Percentiles rank a stretch among this genome's conserved stretches.
Conservation (phyloP, 345 rosid species). For the Limnanthes douglasii region DNA sequence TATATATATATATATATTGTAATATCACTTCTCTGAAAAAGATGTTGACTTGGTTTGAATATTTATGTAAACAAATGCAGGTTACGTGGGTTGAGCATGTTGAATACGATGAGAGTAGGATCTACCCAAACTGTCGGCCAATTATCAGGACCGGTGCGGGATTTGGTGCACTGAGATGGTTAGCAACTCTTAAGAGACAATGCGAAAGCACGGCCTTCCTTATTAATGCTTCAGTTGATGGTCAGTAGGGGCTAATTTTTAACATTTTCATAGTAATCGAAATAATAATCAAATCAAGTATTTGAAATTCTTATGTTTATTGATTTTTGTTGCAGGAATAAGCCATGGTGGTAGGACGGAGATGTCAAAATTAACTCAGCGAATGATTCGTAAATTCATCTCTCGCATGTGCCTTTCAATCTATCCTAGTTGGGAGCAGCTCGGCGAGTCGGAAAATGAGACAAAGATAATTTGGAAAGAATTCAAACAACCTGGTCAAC, state of each 20-base stretch:
- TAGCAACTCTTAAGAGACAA: conserved; percentile 34
- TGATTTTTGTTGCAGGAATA: conserved; percentile 7
- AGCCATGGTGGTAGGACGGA: conserved; percentile 37
- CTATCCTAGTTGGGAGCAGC: conserved; percentile 32
- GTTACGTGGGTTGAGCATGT: conserved; percentile 62
- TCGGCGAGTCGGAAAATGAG: conserved; percentile 30
- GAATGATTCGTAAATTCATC: conserved; percentile 42
- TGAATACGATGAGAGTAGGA: conserved; percentile 29
- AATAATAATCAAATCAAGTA: not conserved
- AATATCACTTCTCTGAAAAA: too few relatives aligned
- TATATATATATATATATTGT: too few relatives aligned
- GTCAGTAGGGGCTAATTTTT: too few relatives aligned
- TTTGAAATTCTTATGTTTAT: too few relatives aligned
- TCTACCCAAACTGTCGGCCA: conserved; percentile 27
- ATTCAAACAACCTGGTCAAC: conserved; percentile 25
- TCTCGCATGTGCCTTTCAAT: conserved; percentile 37
- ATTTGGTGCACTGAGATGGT: conserved; percentile 55
- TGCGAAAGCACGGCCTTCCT: conserved; percentile 24
- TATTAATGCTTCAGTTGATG: too few relatives aligned
- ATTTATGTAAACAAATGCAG: conserved; percentile 28
- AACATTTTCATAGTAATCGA: too few relatives aligned
- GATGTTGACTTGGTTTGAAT: conserved; percentile 11
- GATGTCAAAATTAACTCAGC: conserved; percentile 36
- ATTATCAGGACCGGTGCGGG: conserved; percentile 30
- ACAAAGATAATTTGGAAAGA: conserved; percentile 34